Evolutionary conservation across 306 rosid species (phyloP), one percentile per base, ranked within the genome.

Genomic region (Castanea crenata): DNA sequence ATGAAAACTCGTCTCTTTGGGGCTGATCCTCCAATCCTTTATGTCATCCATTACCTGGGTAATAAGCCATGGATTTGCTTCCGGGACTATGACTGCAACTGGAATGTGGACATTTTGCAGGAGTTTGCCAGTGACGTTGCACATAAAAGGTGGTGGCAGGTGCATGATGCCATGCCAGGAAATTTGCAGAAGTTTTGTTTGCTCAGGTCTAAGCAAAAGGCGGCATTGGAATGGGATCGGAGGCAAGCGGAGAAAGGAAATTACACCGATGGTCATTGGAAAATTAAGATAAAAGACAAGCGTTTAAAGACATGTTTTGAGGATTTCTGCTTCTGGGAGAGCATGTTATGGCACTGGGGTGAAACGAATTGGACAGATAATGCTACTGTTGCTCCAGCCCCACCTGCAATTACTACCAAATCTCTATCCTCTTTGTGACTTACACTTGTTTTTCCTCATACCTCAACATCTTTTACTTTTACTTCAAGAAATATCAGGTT

Each of bases 51-150:
- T 81, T 93, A 93, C 75, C 90, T 93, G 41, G 97, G 98, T 35
- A 59, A 81, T 52, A 93, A 93, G 61, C 98, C 98, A 14, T 93
- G 98, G 98, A 77, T 86, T 32, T 93, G 98, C 85, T 93, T 93
- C 86, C 91, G 97, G 6, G 97, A 93, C 77, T 93, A 93, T 6
- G 95, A 93, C 81, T 93, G 98, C 91, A 91, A 93, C 83, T 91
- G 97, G 95, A 93, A 91, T 25, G 97, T 87, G 14, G 94, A 91
- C 78, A 71, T 86, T 75, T 78, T 90, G 80, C 92, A 75, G 85
- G 92, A 89, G 76, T 93, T 91, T 79, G 98, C 98, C 0, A 93
- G 97, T 19, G 87, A 93, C 41, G 89, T 87, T 34, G 98, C 98
- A 8, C 98, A 93, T 70, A 83, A 89, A 35, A 86, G 88, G 68